Base-by-base conservation (phyloP, 176 grass and related monocot species). In the barley (Hordeum vulgare) region DNA sequence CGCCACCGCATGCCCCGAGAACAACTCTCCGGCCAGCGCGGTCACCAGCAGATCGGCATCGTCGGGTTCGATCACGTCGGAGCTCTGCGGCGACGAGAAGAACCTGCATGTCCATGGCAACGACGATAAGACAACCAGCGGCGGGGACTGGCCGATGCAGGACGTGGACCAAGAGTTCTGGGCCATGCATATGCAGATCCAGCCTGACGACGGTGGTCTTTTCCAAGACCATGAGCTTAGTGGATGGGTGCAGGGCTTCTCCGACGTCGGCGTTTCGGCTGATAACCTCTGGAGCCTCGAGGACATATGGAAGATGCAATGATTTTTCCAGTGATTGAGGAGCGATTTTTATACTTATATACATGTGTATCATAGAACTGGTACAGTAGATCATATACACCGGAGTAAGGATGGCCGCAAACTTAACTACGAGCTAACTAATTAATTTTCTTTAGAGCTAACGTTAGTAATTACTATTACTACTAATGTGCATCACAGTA, bases 281-380 rank as follows among this genome's bases (percentile, higher is more conserved):
- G 84, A 79, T 0, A 86, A 21, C 35, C 78, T 92, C 4, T 92
- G 90, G 90, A 92, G 74, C 40, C 15, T 91, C 14, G 90, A 91
- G 36, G 90, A 91, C 82, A 91, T 88, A 26, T 88, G 77, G 82
- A 73, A 35, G 23, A 85, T 83, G 82, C 79, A 85, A 5, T 85
- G 77, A 77, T 21, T 18, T 45, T 21, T 25, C 4, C 17, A 14
- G 28, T 67, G 57, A 9, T 11, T 3, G 27, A 20, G 21, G n/a
- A 25, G 39, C n/a, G 47, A 42, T 71, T 69, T 69, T 26, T 45
- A 27, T 72, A 45, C 59, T 20, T 65, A 37, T 65, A 37, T 31
- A 51, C n/a, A 60, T 18, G 26, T 21, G 35, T 62, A 28, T 27
- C 14, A 28, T 74, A 80, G 53, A 24, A 23, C 26, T 45, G n/a